These are phyloP conservation scores for Babjeviella inositovora DNA, from an alignment of 805 yeast species.

Conservation along the genomic window DNA sequence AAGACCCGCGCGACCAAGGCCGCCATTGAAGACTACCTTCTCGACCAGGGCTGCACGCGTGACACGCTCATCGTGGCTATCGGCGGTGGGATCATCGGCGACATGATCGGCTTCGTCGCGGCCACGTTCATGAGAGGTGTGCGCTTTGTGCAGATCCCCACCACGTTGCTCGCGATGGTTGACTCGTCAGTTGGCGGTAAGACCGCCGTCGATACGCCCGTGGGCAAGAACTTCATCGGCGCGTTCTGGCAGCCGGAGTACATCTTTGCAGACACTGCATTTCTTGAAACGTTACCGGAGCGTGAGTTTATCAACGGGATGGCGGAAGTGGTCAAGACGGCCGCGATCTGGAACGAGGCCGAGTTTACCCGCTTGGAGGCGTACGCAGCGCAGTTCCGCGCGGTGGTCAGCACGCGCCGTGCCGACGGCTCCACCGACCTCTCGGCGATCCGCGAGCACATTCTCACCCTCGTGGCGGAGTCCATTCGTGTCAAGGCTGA, in stretches of 20 bases:
- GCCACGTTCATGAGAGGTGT: conserved; percentile 99
- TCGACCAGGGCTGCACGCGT: conserved; percentile 79
- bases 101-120: conserved; percentile 98
- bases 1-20: conserved; percentile 86
- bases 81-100: conserved; percentile 98
- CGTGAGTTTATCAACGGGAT: conserved; percentile 95
- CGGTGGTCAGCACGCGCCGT: conserved; percentile 31
- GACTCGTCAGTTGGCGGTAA: conserved; percentile 98
- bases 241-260: conserved; percentile 94
- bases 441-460: conserved; percentile 51
- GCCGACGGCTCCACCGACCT: conserved; percentile 43
- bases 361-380: conserved; percentile 79
- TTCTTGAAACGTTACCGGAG: conserved; percentile 76
- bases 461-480: conserved; percentile 66
- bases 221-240: conserved; percentile 91
- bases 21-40: conserved; percentile 77
- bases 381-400: conserved; percentile 53
- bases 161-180: conserved; percentile 90
- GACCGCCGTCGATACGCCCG: conserved; percentile 93
- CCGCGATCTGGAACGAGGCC: conserved; percentile 89
- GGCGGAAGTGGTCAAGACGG: conserved; percentile 97
- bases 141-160: conserved; percentile 84
- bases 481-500: conserved; percentile 85
- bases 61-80: conserved; percentile 89
- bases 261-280: conserved; percentile 76